phyloP scores from a whole-genome alignment of 345 rosid species.

The Barbarea vulgaris region DNA sequence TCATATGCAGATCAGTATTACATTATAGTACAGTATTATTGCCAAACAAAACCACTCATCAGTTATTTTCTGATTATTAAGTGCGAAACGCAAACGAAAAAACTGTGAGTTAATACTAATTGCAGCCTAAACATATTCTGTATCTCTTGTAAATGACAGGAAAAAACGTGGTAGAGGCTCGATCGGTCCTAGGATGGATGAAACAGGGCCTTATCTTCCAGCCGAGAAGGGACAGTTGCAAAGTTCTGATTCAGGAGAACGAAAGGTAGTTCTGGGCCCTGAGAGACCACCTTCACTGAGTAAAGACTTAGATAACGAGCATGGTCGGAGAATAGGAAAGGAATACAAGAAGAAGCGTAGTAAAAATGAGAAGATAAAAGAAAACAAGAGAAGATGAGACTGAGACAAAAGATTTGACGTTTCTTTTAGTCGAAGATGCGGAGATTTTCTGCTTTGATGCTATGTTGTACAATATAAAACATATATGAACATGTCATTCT shows the following conservation, averaged over 20 bases:
- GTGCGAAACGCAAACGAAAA: no score
- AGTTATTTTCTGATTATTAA: no score
- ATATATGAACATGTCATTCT: not conserved
- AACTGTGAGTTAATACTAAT: no score
- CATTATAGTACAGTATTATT: no score
- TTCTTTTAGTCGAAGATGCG: not conserved
- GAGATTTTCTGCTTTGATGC: not conserved
- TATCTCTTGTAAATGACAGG: slow-evolving; percentile 42
- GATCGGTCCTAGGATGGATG: slow-evolving; percentile 94
- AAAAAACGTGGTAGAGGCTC: slow-evolving; percentile 86
- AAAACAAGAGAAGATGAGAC: slow-evolving; percentile 34
- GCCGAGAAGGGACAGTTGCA: slow-evolving; percentile 37
- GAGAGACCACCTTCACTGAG: slow-evolving; percentile 54
- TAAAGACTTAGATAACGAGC: slow-evolving; percentile 3
- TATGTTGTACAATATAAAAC: not conserved
- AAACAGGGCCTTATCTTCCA: slow-evolving; percentile 81
- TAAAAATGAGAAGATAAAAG: slow-evolving; percentile 47
- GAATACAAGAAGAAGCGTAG: slow-evolving; percentile 49
- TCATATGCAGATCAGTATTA: not conserved
- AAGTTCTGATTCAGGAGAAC: slow-evolving; percentile 30
- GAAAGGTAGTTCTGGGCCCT: slow-evolving; percentile 52
- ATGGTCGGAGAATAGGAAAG: slow-evolving; percentile 37
- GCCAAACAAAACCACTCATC: not conserved
- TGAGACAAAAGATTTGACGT: slow-evolving; percentile 7
- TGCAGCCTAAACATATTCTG: not conserved